Evolutionary conservation across 768 basidiomycete species (phyloP).

Genomic region (Pisolithus sp.): DNA sequence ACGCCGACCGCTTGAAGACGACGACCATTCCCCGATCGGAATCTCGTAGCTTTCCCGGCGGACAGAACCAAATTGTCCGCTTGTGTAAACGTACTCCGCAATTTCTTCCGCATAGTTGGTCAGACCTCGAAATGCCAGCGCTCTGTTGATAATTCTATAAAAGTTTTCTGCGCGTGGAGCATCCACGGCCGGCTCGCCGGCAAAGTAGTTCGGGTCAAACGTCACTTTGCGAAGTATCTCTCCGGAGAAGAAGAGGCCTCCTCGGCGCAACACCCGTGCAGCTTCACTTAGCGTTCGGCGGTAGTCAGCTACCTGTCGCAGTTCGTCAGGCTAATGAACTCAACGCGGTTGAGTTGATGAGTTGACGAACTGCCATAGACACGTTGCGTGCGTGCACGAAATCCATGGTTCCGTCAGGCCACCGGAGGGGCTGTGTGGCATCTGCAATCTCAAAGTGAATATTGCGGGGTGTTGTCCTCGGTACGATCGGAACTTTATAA

Average conservation of each 20-base stretch:
- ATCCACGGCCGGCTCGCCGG: constrained; percentile 18
- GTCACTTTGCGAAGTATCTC: constrained; percentile 48
- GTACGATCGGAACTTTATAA: constrained; percentile 61
- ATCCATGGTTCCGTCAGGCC: constrained; percentile 51
- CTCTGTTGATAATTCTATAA: constrained; percentile 35
- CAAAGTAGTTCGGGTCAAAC: constrained; percentile 30
- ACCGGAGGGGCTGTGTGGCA: constrained; percentile 46
- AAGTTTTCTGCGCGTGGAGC: constrained; percentile 25
- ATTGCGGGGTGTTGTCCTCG: constrained; percentile 52
- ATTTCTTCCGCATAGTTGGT: constrained; percentile 32
- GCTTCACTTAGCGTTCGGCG: constrained; percentile 48
- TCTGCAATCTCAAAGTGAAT: constrained; percentile 65
- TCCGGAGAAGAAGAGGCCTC: constrained; percentile 63
- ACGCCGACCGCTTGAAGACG: constrained; percentile 23
- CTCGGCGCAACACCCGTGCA: constrained; percentile 57
- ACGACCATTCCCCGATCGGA: constrained; percentile 54
- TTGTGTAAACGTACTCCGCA: constrained; percentile 30
- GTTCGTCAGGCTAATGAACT: constrained; percentile 11
- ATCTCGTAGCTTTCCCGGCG: constrained; percentile 31
- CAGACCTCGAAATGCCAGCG: constrained; percentile 34
- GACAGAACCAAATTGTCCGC: constrained; percentile 38
- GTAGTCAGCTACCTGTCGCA: constrained; percentile 51
- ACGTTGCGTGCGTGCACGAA: constrained; percentile 59
- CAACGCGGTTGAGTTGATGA: constrained; percentile 8
- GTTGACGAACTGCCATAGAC: constrained; percentile 50